A percentile compares a stretch with the other conserved stretches of the same genome.
Evolutionary conservation across 805 yeast species (phyloP).

Genomic region (Yarrowia sp.): DNA sequence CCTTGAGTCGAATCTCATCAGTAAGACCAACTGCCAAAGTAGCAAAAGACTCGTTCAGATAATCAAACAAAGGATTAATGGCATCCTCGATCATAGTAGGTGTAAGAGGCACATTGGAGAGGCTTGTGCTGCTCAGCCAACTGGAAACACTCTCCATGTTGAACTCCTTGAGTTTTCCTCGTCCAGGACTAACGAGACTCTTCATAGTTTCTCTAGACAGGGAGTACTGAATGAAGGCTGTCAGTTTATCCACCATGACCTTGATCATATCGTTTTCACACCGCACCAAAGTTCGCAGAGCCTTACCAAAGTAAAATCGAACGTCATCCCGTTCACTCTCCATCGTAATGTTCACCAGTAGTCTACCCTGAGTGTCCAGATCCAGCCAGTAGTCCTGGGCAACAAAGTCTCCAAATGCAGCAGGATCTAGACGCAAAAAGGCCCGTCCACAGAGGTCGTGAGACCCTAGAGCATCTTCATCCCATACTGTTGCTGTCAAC

Average conservation of each 20-base stretch:
- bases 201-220: conserved; percentile 57
- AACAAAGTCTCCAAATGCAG: conserved; percentile 61
- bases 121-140: conserved; percentile 37
- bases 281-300: conserved; percentile 61
- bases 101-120: conserved; percentile 28
- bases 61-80: conserved; percentile 68
- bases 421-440: conserved; percentile 57
- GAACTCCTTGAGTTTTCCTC: conserved; percentile 27
- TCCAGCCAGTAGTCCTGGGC: conserved; percentile 57
- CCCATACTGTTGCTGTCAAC: conserved; percentile 67
- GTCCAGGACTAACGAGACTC: conserved; percentile 39
- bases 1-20: conserved; percentile 52
- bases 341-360: conserved; percentile 63
- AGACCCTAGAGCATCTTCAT: conserved; percentile 50
- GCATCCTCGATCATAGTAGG: conserved; percentile 53
- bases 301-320: conserved; percentile 72
- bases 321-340: conserved; percentile 82
- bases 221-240: conserved; percentile 56
- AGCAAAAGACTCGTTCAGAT: conserved; percentile 62
- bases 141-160: conserved; percentile 34
- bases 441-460: conserved; percentile 68
- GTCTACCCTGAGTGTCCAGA: conserved; percentile 63
- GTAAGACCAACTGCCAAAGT: conserved; percentile 61
- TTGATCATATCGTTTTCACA: conserved; percentile 65
- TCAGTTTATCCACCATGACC: conserved; percentile 68